Conservation (phyloP, 805 yeast species). For the Candida lessepsii region DNA sequence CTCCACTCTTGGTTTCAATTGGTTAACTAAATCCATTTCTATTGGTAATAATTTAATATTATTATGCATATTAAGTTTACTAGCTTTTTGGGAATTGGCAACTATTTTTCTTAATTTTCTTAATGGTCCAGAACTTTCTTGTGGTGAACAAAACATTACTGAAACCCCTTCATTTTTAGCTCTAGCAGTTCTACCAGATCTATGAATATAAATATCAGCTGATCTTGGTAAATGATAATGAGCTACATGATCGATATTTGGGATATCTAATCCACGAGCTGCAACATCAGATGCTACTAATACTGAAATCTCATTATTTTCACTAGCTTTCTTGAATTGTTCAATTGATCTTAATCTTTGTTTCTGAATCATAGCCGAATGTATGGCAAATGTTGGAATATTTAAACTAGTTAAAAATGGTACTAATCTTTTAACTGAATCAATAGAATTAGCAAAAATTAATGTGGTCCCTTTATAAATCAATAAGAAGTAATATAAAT, state of each 20-base stretch:
- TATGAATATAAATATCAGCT: conserved; percentile 91
- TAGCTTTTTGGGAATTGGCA: conserved; percentile 27
- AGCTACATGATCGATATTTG: conserved; percentile 86
- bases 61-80: conserved; percentile 34
- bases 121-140: conserved; percentile 87
- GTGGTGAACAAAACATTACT: conserved; percentile 87
- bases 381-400: conserved; percentile 73
- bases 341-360: conserved; percentile 86
- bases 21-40: conserved; percentile 70
- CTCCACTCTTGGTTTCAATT: conserved; percentile 64
- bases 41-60: conserved; percentile 71
- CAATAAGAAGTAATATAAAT: conserved; percentile 79
- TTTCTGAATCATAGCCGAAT: conserved; percentile 93
- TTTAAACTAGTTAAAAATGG: conserved; percentile 71
- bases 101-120: conserved; percentile 66
- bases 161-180: conserved; percentile 95
- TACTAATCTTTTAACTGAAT: conserved; percentile 82
- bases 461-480: conserved; percentile 87
- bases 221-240: conserved; percentile 94
- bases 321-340: conserved; percentile 60
- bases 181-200: conserved; percentile 99
- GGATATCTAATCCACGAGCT: conserved; percentile 94
- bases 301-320: conserved; percentile 54
- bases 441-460: conserved; percentile 94
- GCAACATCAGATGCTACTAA: conserved; percentile 96